Conservation (phyloP, 306 rosid species). For the Quercus mongolica region DNA sequence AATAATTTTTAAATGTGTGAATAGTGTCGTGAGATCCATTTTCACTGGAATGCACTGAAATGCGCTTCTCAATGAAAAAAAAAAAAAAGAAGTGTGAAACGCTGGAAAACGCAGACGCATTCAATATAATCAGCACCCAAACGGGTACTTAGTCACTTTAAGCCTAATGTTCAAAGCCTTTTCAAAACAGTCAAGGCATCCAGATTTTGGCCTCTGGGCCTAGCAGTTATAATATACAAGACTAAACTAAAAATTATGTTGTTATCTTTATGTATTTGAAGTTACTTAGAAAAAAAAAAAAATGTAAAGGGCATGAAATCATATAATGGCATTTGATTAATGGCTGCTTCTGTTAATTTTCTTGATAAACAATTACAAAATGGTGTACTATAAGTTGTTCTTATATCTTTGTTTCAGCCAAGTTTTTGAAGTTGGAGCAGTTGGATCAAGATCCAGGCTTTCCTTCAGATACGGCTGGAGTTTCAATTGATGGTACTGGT, state of each 20-base stretch:
- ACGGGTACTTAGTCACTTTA: not conserved
- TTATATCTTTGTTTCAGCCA: constrained; percentile 54
- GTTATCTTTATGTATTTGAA: not conserved
- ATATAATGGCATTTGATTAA: not conserved
- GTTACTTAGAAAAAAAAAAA: not conserved
- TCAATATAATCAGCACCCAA: too few species aligned
- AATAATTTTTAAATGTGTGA: too few species aligned
- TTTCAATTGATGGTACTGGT: constrained; percentile 93
- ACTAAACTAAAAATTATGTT: not conserved
- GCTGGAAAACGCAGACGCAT: too few species aligned
- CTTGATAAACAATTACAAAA: not conserved
- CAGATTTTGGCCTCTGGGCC: not conserved
- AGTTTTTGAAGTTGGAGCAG: constrained; percentile 96
- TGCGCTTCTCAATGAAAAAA: too few species aligned
- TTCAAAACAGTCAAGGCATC: not conserved
- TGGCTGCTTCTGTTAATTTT: not conserved
- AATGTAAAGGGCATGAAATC: not conserved
- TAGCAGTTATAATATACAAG: not conserved
- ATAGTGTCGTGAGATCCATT: too few species aligned
- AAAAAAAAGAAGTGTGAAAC: too few species aligned
- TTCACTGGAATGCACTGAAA: too few species aligned
- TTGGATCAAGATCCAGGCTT: constrained; percentile 70
- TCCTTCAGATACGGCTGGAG: constrained; percentile 68
- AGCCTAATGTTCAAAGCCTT: not conserved
- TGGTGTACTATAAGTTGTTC: not conserved